phyloP scores from a whole-genome alignment of 352 stramenopile genomes.

The Phytophthora parvispora region DNA sequence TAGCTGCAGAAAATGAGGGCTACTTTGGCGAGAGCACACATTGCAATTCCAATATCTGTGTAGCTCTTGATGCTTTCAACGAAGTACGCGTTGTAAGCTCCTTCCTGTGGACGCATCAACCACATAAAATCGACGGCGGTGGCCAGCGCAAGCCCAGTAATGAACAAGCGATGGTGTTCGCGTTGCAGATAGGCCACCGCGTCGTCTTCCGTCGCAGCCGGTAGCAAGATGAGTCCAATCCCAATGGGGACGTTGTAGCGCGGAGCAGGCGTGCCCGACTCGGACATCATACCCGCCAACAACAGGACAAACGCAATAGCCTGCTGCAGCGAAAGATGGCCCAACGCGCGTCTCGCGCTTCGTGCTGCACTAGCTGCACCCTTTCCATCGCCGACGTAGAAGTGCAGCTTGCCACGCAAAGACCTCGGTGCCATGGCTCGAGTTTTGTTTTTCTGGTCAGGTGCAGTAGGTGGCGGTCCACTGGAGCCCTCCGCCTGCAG shows the following conservation, averaged over 20 bases:
- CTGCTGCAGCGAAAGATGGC: slow-evolving; percentile 63
- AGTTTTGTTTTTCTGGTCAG: slow-evolving; percentile 13
- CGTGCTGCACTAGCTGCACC: slow-evolving; percentile 7
- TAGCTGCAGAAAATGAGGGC: slow-evolving; percentile 80
- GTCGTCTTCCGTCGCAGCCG: slow-evolving; percentile 38
- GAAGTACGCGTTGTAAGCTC: slow-evolving; percentile 75
- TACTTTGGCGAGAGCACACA: slow-evolving; percentile 71
- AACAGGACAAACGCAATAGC: slow-evolving; percentile 64
- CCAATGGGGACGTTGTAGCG: slow-evolving; percentile 82
- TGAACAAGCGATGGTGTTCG: slow-evolving; percentile 58
- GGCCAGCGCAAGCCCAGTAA: slow-evolving; percentile 58
- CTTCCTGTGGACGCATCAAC: slow-evolving; percentile 75
- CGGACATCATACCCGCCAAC: slow-evolving; percentile 68
- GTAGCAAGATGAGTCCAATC: slow-evolving; percentile 56
- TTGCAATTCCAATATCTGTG: slow-evolving; percentile 54
- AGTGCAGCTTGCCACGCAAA: slow-evolving; percentile 36
- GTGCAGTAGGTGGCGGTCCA: not conserved
- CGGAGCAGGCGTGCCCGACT: slow-evolving; percentile 67
- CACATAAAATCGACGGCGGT: slow-evolving; percentile 67
- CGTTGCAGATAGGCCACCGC: slow-evolving; percentile 15
- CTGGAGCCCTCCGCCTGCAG: slow-evolving; percentile 11
- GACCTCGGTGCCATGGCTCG: slow-evolving; percentile 29
- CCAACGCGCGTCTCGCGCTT: slow-evolving; percentile 38
- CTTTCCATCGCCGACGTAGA: slow-evolving; percentile 26
- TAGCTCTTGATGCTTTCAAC: slow-evolving; percentile 49